A percentile compares a stretch with the other conserved stretches of the same genome.
These are phyloP conservation scores for Tetrahymena thermophila DNA, from an alignment of 73 alveolate species.

Conservation along the genomic window DNA sequence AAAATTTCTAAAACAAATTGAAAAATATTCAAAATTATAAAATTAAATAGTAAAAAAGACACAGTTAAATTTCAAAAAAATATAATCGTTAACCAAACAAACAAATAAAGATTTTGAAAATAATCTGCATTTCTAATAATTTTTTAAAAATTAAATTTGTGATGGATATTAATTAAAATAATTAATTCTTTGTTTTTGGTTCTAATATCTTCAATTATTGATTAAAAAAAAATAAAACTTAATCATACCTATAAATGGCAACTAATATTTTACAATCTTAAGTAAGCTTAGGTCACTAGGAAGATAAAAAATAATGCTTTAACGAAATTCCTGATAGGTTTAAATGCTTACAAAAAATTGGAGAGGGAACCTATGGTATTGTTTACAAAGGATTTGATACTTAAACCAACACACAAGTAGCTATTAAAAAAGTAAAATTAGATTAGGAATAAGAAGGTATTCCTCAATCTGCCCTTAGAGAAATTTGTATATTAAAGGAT, in stretches of 20 bases:
- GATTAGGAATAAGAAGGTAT: conserved; percentile 96
- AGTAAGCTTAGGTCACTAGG: background rate
- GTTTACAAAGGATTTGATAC: conserved; percentile 81
- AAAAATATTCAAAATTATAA: background rate
- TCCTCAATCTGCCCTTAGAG: conserved; percentile 90
- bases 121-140: background rate
- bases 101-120: background rate
- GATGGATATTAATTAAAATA: background rate
- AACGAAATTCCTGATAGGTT: conserved; percentile 49
- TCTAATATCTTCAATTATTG: background rate
- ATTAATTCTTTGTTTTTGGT: background rate
- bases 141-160: background rate
- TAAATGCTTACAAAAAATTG: conserved; percentile 79
- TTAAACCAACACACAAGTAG: conserved; percentile 76
- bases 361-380: conserved; percentile 96
- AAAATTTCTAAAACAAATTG: no score
- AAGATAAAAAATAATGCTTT: background rate
- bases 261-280: background rate
- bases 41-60: background rate
- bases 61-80: background rate
- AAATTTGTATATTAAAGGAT: conserved; percentile 77
- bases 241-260: background rate
- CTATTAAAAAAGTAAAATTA: conserved; percentile 83
- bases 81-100: background rate
- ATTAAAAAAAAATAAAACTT: background rate